Evolutionary conservation across 805 yeast species (phyloP).

Genomic region (Ascoidea asiatica): DNA sequence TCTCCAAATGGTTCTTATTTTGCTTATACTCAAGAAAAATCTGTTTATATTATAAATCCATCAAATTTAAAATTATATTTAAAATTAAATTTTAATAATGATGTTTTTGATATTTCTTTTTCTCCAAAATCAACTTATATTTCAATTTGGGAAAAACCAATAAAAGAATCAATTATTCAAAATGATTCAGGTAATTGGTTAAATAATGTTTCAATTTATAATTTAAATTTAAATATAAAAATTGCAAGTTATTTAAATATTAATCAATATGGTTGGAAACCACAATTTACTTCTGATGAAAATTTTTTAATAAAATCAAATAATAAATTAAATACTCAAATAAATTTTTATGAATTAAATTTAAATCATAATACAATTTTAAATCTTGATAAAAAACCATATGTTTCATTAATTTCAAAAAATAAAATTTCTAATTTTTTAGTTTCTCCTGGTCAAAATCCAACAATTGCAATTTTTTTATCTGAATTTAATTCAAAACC

Average conservation of each 20-base stretch:
- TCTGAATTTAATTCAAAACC: constrained; percentile 86
- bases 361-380: constrained; percentile 33
- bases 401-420: neutral
- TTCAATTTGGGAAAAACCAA: constrained; percentile 84
- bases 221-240: constrained; percentile 32
- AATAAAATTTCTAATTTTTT: constrained; percentile 37
- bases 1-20: constrained; percentile 55
- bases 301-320: constrained; percentile 45
- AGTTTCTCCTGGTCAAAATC: constrained; percentile 78
- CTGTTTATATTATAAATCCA: constrained; percentile 47
- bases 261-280: constrained; percentile 81
- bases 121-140: constrained; percentile 80
- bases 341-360: constrained; percentile 51
- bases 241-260: constrained; percentile 59
- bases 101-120: constrained; percentile 71
- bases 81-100: constrained; percentile 36
- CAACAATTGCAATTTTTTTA: constrained; percentile 79
- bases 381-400: constrained; percentile 27
- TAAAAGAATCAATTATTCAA: constrained; percentile 25
- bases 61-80: constrained; percentile 30
- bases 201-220: constrained; percentile 72
- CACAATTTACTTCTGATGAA: constrained; percentile 84
- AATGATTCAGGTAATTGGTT: constrained; percentile 62
- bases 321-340: constrained; percentile 35
- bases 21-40: constrained; percentile 58